Evolutionary conservation across 2,329 filamentous ascomycete species (phyloP).

Genomic region (Macrophomina tecta): DNA sequence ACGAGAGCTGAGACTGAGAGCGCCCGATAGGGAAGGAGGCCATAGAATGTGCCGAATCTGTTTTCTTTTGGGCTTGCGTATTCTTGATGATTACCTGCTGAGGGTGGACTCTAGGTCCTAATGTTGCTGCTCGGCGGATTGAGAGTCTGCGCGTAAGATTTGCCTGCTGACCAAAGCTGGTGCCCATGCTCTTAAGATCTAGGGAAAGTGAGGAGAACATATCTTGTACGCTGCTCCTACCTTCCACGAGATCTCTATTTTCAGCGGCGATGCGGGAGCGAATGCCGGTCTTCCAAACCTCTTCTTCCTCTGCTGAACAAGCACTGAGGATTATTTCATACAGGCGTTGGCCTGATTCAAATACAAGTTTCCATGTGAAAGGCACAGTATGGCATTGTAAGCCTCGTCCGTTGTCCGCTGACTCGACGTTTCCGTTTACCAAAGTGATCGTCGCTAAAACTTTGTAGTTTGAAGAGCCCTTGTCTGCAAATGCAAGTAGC

Average conservation of each 20-base stretch:
- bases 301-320: constrained; percentile 79
- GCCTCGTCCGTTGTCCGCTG: constrained; percentile 77
- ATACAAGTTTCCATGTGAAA: constrained; percentile 90
- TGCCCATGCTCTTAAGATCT: constrained; percentile 75
- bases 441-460: constrained; percentile 77
- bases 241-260: constrained; percentile 57
- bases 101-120: constrained; percentile 70
- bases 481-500: constrained; percentile 73
- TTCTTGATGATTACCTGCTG: constrained; percentile 87
- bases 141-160: constrained; percentile 71
- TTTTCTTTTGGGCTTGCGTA: constrained; percentile 71
- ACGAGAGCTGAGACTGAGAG: constrained; percentile 75
- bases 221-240: constrained; percentile 53
- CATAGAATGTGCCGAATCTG: constrained; percentile 51
- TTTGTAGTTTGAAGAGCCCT: constrained; percentile 70
- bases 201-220: constrained; percentile 70
- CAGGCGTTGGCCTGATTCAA: constrained; percentile 75
- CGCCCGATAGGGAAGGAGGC: constrained; percentile 68
- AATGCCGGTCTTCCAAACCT: constrained; percentile 78
- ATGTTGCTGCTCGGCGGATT: constrained; percentile 77
- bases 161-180: constrained; percentile 75
- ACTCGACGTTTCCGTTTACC: constrained; percentile 69
- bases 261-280: constrained; percentile 58
- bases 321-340: constrained; percentile 89
- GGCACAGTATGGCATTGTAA: constrained; percentile 85